A percentile compares a stretch with the other conserved stretches of the same genome.
phyloP scores from a whole-genome alignment of 1,284 basidiomycete species.

The Moniliella sp. region DNA sequence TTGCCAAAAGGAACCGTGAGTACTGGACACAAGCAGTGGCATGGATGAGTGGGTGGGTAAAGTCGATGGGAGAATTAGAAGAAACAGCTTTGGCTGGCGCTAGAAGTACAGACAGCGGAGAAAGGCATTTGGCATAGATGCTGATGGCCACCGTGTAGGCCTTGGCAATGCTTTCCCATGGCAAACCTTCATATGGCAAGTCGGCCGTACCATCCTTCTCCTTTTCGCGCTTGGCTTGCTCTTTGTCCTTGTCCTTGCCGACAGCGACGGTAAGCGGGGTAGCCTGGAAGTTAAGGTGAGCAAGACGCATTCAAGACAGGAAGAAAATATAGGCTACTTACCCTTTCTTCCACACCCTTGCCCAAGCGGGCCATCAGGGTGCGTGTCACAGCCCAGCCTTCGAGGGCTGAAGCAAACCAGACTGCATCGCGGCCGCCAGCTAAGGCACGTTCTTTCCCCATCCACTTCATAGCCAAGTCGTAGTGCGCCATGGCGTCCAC shows the following conservation, averaged over 20 bases:
- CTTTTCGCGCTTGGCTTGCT: conserved; percentile 13
- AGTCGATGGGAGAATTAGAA: conserved; percentile 26
- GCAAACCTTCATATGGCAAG: conserved; percentile 8
- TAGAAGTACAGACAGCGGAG: conserved; percentile 18
- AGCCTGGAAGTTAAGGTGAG: not conserved
- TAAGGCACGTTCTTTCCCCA: conserved; percentile 24
- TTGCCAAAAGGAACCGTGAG: conserved; percentile 22
- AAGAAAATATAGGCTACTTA: conserved; percentile 1
- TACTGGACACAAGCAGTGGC: conserved; percentile 23
- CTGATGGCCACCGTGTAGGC: conserved; percentile 22
- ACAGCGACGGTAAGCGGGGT: conserved; percentile 1
- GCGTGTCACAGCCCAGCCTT: conserved; percentile 27
- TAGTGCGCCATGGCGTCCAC: conserved; percentile 24
- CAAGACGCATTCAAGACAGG: not conserved
- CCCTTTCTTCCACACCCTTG: conserved; percentile 18
- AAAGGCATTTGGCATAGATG: conserved; percentile 28
- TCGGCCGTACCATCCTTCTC: conserved; percentile 7
- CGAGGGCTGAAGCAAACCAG: conserved; percentile 28
- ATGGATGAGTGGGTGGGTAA: conserved; percentile 28
- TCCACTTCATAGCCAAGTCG: conserved; percentile 8
- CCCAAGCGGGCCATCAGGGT: conserved; percentile 22
- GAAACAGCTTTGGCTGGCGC: conserved; percentile 12
- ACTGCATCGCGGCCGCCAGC: conserved; percentile 31
- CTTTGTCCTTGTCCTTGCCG: conserved; percentile 8
- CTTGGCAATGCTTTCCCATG: conserved; percentile 27